Evolutionary conservation across 1,284 basidiomycete species (phyloP), one percentile per base, ranked within the genome.

Genomic region (Microbotryum intermedium): DNA sequence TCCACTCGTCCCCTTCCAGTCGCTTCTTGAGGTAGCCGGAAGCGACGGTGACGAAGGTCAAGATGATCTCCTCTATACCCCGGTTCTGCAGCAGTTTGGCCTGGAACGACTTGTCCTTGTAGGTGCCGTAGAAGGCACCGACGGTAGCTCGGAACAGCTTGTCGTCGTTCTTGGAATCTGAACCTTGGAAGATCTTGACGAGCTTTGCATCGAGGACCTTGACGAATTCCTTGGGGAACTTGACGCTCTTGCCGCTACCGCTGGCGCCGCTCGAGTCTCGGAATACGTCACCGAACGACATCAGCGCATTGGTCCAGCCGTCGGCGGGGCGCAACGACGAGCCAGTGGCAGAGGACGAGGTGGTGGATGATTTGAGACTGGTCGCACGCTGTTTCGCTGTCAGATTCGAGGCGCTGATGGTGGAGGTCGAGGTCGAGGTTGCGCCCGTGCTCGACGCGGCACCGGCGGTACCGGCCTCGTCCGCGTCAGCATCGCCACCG

Each of bases 21-120:
- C 55, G 62, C 64, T 54, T 72, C 61, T 68, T 72, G 20, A 69
- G 58, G 25, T 70, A 58, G 25, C 82, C 81, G 1, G 88, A 90
- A 5, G 91, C 88, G 49, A 90, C 85, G 3, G 92, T 89, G 18
- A 93, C 92, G 71, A 97, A 97, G 80, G 88, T 87, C 55, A 98
- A 80, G 64, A 99, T 94, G 60, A 98, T 84, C 67, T 97, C 92
- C 76, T 99, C 95, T 56, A 97, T 88, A 77, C 94, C 95, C 51
- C 95, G 82, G 71, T 91, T 93, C 74, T 97, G 92, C 74, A 91
- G 90, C 82, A 97, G 86, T 71, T 92, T 88, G 47, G 83, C 81
- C 64, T 87, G 84, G 77, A 93, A 93, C 34, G 79, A 80, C 53
- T 88, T 85, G 61, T 89, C 84, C 72, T 86, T 85, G 74, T 64